These are phyloP conservation scores for Hyphodiscus sp. DNA, from an alignment of 2,329 filamentous ascomycete species.

Conservation along the genomic window DNA sequence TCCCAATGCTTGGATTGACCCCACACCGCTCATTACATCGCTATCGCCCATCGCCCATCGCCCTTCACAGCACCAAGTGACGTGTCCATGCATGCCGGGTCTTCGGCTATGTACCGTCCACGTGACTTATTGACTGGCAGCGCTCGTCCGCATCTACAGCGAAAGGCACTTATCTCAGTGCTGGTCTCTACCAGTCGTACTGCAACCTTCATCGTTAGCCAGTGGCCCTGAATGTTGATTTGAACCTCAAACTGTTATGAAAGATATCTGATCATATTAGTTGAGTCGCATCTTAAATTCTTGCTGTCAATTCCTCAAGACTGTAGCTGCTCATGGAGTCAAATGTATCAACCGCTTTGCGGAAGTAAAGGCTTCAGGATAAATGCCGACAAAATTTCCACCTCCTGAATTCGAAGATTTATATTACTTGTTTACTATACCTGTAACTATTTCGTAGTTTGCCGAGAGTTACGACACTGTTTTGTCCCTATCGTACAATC, in stretches of 20 bases:
- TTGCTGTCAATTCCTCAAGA: not conserved
- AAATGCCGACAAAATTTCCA: not conserved
- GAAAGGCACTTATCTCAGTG: no score
- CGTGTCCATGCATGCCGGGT: not conserved
- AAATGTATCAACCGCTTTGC: not conserved
- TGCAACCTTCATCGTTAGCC: not conserved
- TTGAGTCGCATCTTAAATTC: not conserved
- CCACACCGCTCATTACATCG: not conserved
- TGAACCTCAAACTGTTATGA: not conserved
- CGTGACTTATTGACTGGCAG: no score
- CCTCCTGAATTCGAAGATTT: not conserved
- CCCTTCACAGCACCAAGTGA: not conserved
- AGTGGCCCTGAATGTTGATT: not conserved
- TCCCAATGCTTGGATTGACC: constrained; percentile 1
- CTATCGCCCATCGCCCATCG: not conserved
- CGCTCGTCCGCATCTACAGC: no score
- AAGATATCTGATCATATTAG: not conserved
- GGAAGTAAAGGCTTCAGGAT: not conserved
- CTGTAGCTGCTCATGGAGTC: not conserved
- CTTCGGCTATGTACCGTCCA: not conserved
- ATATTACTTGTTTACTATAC: not conserved
- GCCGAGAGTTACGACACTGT: not conserved
- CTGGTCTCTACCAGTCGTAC: no score
- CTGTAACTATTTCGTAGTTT: not conserved
- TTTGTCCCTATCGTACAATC: not conserved